Evolutionary conservation across 139 green algal species (phyloP).

Genomic region (Chloropicon primus): DNA sequence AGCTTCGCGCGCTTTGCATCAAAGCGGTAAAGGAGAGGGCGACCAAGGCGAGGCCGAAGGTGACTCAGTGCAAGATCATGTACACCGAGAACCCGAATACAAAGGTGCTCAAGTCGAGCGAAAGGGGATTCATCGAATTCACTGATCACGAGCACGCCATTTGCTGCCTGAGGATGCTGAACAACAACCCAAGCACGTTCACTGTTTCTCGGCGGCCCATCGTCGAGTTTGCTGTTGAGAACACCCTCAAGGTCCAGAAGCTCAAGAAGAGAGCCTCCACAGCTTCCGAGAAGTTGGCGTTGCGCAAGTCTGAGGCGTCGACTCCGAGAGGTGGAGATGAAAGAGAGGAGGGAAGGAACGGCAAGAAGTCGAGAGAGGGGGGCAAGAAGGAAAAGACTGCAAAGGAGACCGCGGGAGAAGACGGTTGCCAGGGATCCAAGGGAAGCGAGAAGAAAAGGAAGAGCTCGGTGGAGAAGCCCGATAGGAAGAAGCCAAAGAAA

Average conservation of each 20-base stretch:
- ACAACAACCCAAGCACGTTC: conserved; percentile 83
- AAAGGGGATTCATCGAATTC: conserved; percentile 82
- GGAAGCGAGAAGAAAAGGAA: neutral
- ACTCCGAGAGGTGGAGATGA: too few species aligned
- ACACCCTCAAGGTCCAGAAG: conserved; percentile 41
- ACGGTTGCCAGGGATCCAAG: conserved; percentile 3
- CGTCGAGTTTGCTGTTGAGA: conserved; percentile 81
- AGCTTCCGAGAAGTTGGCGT: neutral
- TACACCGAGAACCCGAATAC: conserved; percentile 34
- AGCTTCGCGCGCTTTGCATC: conserved; percentile 38
- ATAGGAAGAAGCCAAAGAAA: neutral
- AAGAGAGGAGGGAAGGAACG: neutral
- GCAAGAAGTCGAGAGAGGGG: neutral
- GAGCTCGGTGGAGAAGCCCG: neutral
- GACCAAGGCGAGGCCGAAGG: conserved; percentile 52
- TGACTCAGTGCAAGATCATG: conserved; percentile 74
- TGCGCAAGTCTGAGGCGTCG: neutral
- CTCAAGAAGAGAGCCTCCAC: conserved; percentile 5
- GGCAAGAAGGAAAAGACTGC: neutral
- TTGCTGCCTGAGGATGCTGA: conserved; percentile 75
- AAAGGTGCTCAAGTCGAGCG: conserved; percentile 32
- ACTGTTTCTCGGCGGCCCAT: conserved; percentile 46
- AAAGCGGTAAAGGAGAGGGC: conserved; percentile 60
- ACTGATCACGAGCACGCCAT: conserved; percentile 69
- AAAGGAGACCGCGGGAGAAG: neutral